A percentile compares a stretch with the other conserved stretches of the same genome.
These are phyloP conservation scores for Bassia scoparia DNA, from an alignment of 148 eudicot species.

Conservation along the genomic window DNA sequence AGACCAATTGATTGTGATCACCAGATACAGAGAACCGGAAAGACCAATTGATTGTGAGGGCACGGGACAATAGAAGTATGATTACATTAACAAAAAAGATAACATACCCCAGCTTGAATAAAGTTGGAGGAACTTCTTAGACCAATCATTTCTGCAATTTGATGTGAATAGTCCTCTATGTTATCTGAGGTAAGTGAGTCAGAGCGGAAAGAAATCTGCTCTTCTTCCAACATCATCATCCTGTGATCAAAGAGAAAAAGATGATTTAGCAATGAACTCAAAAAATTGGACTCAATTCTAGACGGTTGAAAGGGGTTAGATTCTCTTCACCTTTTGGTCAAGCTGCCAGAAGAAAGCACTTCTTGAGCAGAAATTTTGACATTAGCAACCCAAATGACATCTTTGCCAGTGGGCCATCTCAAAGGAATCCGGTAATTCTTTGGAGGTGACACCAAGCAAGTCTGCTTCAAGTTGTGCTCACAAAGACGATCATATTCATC, in stretches of 20 bases:
- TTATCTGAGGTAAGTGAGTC: conserved; percentile 75
- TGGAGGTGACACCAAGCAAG: conserved; percentile 80
- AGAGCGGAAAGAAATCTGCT: conserved; percentile 90
- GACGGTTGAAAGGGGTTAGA: neutral
- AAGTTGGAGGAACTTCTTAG: conserved; percentile 88
- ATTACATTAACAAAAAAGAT: neutral
- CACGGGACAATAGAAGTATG: neutral
- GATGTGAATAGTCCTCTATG: conserved; percentile 95
- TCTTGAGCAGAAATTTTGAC: conserved; percentile 93
- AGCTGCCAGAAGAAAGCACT: conserved; percentile 95
- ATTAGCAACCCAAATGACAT: conserved; percentile 94
- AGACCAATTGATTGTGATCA: neutral
- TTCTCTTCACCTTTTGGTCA: conserved; percentile 75
- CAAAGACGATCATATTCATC: conserved; percentile 71
- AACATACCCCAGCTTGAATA: conserved; percentile 73
- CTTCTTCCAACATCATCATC: conserved; percentile 99
- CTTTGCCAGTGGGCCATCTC: conserved; percentile 95
- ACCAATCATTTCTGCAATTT: conserved; percentile 98
- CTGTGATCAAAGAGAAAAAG: conserved; percentile 35
- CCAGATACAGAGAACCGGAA: neutral
- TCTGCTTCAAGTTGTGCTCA: conserved; percentile 34
- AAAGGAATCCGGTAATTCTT: conserved; percentile 72
- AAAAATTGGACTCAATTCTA: neutral
- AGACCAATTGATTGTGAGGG: neutral
- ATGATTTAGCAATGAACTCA: conserved; percentile 2